phyloP scores from a whole-genome alignment of 768 basidiomycete species.

The Agaricus bisporus region DNA sequence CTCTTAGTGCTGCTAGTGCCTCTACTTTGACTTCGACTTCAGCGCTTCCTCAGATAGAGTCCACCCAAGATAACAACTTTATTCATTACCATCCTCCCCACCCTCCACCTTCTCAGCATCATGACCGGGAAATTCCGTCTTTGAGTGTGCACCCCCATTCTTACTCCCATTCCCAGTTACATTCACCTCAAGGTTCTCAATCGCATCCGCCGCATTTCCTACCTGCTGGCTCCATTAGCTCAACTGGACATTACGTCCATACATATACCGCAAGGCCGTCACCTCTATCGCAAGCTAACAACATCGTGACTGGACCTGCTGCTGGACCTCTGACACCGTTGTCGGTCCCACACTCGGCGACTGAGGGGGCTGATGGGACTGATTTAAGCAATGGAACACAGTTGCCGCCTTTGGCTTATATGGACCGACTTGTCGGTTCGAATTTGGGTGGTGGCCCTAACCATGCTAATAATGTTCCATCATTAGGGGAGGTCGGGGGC shows the following conservation, averaged over 20 bases:
- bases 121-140: constrained; percentile 3
- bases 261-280: constrained; percentile 6
- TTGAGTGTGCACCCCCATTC: constrained; percentile 2
- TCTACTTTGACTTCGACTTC: neutral
- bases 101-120: neutral
- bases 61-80: neutral
- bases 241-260: constrained; percentile 6
- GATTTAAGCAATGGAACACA: constrained; percentile 3
- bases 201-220: constrained; percentile 3
- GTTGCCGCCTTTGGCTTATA: constrained; percentile 9
- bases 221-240: neutral
- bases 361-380: neutral
- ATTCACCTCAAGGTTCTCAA: constrained; percentile 2
- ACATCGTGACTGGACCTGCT: constrained; percentile 9
- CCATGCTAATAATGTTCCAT: neutral
- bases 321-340: constrained; percentile 8
- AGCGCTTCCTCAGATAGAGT: constrained; percentile 2
- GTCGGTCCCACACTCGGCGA: constrained; percentile 6
- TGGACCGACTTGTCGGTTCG: constrained; percentile 5
- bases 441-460: neutral
- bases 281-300: constrained; percentile 7
- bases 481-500: neutral
- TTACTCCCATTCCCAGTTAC: neutral
- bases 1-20: neutral
- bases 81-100: constrained; percentile 7